Conservation (phyloP, 306 rosid genomes). For the Castanea mollissima region DNA sequence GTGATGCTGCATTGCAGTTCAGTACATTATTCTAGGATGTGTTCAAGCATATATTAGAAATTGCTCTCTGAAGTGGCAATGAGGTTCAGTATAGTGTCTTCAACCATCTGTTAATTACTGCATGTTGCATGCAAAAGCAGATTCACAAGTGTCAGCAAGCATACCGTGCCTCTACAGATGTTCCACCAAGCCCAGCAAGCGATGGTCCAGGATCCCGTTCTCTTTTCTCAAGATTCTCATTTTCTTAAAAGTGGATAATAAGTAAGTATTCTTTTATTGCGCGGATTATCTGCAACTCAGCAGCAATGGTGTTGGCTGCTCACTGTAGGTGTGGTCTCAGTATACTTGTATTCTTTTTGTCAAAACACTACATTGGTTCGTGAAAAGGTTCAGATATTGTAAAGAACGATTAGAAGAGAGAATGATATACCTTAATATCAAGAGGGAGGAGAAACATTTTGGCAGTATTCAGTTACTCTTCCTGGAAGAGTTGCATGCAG, state of each 20-base stretch:
- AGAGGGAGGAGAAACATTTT: slow-evolving; percentile 4
- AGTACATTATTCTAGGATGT: no score
- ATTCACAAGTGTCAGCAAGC: slow-evolving; percentile 91
- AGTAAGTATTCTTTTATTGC: slow-evolving; percentile 24
- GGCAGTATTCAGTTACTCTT: background rate
- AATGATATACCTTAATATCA: slow-evolving; percentile 19
- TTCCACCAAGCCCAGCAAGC: slow-evolving; percentile 58
- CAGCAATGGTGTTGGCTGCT: slow-evolving; percentile 20
- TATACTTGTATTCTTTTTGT: slow-evolving; percentile 29
- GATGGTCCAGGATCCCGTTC: slow-evolving; percentile 72
- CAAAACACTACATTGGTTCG: slow-evolving; percentile 7
- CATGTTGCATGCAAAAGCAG: slow-evolving; percentile 48
- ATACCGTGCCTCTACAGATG: slow-evolving; percentile 62
- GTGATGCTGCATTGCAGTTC: no score
- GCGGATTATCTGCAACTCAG: slow-evolving; percentile 28
- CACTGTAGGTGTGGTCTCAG: slow-evolving; percentile 31
- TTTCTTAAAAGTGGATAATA: slow-evolving; percentile 42
- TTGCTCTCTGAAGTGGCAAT: background rate
- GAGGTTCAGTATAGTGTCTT: background rate
- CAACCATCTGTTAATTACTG: background rate
- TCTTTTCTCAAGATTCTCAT: slow-evolving; percentile 90
- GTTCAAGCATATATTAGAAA: no score
- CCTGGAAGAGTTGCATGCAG: background rate
- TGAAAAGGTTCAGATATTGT: slow-evolving; percentile 32
- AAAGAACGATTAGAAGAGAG: slow-evolving; percentile 32